phyloP scores from a whole-genome alignment of 805 yeast genomes.

The Starmera quercuum region DNA sequence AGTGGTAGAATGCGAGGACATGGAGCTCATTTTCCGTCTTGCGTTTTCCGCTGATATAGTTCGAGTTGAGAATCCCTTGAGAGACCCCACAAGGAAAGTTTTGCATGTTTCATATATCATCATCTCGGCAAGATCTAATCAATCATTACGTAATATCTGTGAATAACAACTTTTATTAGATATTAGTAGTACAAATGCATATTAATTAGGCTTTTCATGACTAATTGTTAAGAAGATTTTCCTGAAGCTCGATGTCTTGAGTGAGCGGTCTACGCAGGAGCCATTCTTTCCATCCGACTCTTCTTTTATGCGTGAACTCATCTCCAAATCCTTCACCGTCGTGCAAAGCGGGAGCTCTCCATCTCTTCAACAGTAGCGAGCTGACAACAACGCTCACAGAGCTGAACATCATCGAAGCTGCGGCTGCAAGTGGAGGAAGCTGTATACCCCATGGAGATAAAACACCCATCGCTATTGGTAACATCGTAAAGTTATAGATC shows the following conservation, averaged over 20 bases:
- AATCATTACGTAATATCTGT: too few species aligned
- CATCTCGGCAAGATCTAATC: too few species aligned
- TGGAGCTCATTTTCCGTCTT: too few species aligned
- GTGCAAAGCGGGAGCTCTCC: constrained; percentile 34
- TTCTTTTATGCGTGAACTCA: background rate
- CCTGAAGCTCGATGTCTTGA: constrained; percentile 1
- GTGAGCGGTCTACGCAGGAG: background rate
- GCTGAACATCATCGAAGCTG: constrained; percentile 88
- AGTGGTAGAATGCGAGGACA: too few species aligned
- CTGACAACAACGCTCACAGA: constrained; percentile 83
- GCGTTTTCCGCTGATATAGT: too few species aligned
- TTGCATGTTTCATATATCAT: too few species aligned
- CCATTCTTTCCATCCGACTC: constrained; percentile 1
- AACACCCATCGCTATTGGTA: constrained; percentile 94
- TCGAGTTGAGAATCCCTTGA: too few species aligned
- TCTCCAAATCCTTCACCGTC: constrained; percentile 1
- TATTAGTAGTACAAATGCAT: too few species aligned
- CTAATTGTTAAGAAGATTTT: too few species aligned
- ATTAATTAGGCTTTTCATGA: too few species aligned
- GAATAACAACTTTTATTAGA: too few species aligned
- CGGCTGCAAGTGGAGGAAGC: constrained; percentile 84
- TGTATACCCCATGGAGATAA: constrained; percentile 70
- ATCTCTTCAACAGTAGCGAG: constrained; percentile 63
- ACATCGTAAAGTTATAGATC: constrained; percentile 73
- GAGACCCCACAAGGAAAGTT: too few species aligned